phyloP scores from a whole-genome alignment of 495 filamentous ascomycete species.

The Xylaria palmicola region DNA sequence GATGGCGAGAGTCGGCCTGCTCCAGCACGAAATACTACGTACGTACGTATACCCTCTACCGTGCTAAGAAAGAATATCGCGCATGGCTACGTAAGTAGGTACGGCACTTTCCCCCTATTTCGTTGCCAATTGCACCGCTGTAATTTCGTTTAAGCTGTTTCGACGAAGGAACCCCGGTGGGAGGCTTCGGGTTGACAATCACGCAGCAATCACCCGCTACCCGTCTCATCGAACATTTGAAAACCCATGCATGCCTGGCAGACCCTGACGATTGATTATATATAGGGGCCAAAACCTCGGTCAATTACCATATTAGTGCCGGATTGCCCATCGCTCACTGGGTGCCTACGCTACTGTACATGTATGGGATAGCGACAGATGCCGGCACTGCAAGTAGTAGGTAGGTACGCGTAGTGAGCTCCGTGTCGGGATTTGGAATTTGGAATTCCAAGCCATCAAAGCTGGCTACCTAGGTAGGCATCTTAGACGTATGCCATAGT shows the following conservation, averaged over 20 bases:
- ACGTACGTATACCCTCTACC: background rate
- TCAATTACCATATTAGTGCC: background rate
- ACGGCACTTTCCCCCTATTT: no score
- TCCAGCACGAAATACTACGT: background rate
- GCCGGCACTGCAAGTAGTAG: background rate
- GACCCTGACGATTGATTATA: background rate
- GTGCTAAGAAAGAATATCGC: background rate
- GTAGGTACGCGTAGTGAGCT: background rate
- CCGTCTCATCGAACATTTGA: background rate
- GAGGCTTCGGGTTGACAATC: background rate
- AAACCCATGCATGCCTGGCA: background rate
- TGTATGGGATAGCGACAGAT: background rate
- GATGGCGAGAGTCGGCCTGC: background rate
- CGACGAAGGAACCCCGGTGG: background rate
- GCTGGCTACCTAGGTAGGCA: background rate
- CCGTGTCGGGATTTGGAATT: background rate
- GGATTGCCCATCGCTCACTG: background rate
- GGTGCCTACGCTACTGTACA: background rate
- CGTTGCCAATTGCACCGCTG: background rate
- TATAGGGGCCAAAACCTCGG: background rate
- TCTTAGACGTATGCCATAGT: background rate
- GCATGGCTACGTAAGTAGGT: background rate
- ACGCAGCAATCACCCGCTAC: background rate
- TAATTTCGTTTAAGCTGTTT: conserved; percentile 3
- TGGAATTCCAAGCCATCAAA: background rate